Evolutionary conservation across 345 rosid species (phyloP).

Genomic region (Aquilaria sinensis): DNA sequence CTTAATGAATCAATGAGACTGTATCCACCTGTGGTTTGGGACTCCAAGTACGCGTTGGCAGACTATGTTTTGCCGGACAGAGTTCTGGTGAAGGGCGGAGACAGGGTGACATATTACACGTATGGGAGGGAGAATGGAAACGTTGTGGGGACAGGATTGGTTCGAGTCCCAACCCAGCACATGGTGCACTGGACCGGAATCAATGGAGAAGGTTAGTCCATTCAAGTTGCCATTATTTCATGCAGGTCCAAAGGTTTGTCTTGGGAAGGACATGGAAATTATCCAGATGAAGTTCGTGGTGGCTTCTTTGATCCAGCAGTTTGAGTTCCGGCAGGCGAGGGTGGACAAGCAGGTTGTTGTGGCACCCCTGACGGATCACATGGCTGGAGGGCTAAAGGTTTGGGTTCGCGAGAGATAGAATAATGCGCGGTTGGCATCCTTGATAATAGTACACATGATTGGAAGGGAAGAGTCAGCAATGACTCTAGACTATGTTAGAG

Average conservation of each 20-base stretch:
- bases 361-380: slow-evolving; percentile 53
- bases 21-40: slow-evolving; percentile 73
- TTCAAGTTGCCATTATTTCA: slow-evolving; percentile 64
- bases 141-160: slow-evolving; percentile 68
- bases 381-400: slow-evolving; percentile 57
- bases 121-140: slow-evolving; percentile 88
- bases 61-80: slow-evolving; percentile 66
- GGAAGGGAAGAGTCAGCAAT: no score
- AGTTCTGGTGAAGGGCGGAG: slow-evolving; percentile 56
- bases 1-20: slow-evolving; percentile 67
- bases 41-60: slow-evolving; percentile 50
- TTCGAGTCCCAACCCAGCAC: slow-evolving; percentile 55
- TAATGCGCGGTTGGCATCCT: background rate
- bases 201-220: slow-evolving; percentile 39
- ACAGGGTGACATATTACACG: slow-evolving; percentile 78
- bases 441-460: no score
- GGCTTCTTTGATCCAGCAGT: slow-evolving; percentile 32
- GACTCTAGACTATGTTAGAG: no score
- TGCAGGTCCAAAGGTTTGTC: slow-evolving; percentile 74
- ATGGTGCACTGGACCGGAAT: slow-evolving; percentile 38
- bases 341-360: slow-evolving; percentile 29
- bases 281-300: slow-evolving; percentile 59
- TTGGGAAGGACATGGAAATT: slow-evolving; percentile 77
- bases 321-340: slow-evolving; percentile 25
- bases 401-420: slow-evolving; percentile 30